Conservation (phyloP, 192 early-diverging fungal species). For the Coemansia sp. region DNA sequence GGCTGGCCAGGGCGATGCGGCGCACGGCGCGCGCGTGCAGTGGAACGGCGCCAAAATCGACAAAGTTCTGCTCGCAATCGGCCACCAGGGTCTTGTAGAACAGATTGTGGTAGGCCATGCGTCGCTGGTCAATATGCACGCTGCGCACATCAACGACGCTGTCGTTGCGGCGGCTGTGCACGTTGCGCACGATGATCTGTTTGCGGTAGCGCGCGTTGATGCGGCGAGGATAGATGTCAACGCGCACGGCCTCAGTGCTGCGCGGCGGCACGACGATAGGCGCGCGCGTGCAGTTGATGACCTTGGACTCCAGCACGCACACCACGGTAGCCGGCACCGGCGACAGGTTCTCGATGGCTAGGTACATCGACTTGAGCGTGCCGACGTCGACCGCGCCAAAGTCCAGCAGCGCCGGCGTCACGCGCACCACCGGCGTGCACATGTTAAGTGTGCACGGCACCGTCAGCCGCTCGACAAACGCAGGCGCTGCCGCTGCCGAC, state of each 20-base stretch:
- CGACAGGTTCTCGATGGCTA: constrained; percentile 82
- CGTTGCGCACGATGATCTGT: constrained; percentile 91
- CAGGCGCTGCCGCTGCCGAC: constrained; percentile 59
- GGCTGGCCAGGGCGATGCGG: constrained; percentile 82
- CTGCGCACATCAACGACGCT: constrained; percentile 88
- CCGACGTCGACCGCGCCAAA: constrained; percentile 98
- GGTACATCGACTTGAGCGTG: constrained; percentile 80
- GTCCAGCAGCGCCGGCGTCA: constrained; percentile 78
- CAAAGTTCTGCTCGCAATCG: constrained; percentile 83
- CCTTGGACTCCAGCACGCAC: constrained; percentile 88
- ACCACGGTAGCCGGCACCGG: constrained; percentile 82
- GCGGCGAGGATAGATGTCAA: constrained; percentile 96
- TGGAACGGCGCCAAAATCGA: constrained; percentile 91
- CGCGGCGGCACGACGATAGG: constrained; percentile 70
- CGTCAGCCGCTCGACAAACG: constrained; percentile 48
- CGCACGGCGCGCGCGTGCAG: constrained; percentile 79
- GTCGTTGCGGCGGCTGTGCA: constrained; percentile 85
- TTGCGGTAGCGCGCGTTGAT: constrained; percentile 98
- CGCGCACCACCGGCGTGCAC: constrained; percentile 91
- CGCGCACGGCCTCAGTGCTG: constrained; percentile 72
- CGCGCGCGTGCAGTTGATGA: constrained; percentile 78
- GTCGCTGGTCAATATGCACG: constrained; percentile 92
- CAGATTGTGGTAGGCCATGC: constrained; percentile 95
- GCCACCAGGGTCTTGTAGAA: constrained; percentile 87
- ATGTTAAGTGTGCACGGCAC: constrained; percentile 88